Evolutionary conservation across 176 grass and related monocot species (phyloP).

Genomic region (Eragrostis nindensis): DNA sequence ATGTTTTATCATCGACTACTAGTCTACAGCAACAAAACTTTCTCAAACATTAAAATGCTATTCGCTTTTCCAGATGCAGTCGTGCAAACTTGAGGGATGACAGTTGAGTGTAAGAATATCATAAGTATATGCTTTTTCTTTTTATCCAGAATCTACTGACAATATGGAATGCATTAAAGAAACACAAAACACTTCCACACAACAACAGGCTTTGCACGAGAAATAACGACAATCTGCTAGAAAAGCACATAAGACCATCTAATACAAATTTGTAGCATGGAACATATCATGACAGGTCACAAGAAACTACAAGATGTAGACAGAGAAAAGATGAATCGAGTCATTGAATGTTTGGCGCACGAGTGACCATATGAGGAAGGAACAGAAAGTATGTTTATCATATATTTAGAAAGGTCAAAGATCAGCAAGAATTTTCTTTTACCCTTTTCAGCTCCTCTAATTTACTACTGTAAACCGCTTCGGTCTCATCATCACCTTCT

Average conservation of each 20-base stretch:
- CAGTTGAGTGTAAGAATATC: neutral
- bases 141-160: slow-evolving; percentile 8
- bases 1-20: slow-evolving; percentile 3
- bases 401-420: slow-evolving; percentile 20
- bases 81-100: neutral
- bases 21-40: neutral
- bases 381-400: slow-evolving; percentile 16
- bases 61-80: neutral
- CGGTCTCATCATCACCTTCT: slow-evolving; percentile 98
- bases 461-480: slow-evolving; percentile 85
- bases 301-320: neutral
- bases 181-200: slow-evolving; percentile 10
- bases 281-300: slow-evolving; percentile 11
- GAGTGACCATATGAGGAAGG: slow-evolving; percentile 11
- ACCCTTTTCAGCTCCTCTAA: slow-evolving; percentile 94
- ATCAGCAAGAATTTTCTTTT: slow-evolving; percentile 23
- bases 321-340: slow-evolving; percentile 23
- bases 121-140: neutral
- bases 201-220: slow-evolving; percentile 19
- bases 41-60: slow-evolving; percentile 8
- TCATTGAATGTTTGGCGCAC: neutral
- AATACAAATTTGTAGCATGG: slow-evolving; percentile 16
- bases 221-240: slow-evolving; percentile 1
- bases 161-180: slow-evolving; percentile 14
- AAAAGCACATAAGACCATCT: slow-evolving; percentile 29